phyloP scores from a whole-genome alignment of 768 basidiomycete genomes.

The Podaxis sp. region DNA sequence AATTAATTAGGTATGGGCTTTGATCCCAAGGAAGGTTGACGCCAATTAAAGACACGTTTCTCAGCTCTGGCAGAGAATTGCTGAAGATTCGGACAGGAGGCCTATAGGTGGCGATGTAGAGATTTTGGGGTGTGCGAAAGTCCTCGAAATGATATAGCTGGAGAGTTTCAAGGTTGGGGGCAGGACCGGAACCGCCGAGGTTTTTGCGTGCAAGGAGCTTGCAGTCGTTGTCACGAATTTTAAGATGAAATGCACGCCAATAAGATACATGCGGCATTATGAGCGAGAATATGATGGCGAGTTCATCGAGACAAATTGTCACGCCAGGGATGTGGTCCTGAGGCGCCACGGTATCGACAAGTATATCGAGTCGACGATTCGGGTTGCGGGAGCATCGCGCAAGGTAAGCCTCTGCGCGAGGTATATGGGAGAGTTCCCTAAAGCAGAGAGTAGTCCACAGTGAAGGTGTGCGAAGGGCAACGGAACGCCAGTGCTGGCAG shows the following conservation, averaged over 20 bases:
- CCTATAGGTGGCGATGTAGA: slow-evolving; percentile 56
- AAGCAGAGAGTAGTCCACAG: slow-evolving; percentile 62
- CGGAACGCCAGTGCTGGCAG: slow-evolving; percentile 53
- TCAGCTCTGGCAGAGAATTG: slow-evolving; percentile 49
- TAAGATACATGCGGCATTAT: slow-evolving; percentile 46
- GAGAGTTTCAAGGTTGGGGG: slow-evolving; percentile 55
- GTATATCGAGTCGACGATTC: slow-evolving; percentile 45
- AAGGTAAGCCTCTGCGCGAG: slow-evolving; percentile 47
- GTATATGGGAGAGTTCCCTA: slow-evolving; percentile 48
- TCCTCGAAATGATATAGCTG: slow-evolving; percentile 68
- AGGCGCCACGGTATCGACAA: slow-evolving; percentile 54
- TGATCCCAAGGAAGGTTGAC: slow-evolving; percentile 63
- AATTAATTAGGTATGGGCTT: slow-evolving; percentile 47
- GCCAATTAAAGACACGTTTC: slow-evolving; percentile 60
- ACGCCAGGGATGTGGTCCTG: slow-evolving; percentile 48
- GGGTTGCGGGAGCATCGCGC: slow-evolving; percentile 29
- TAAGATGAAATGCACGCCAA: slow-evolving; percentile 62
- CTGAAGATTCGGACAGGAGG: slow-evolving; percentile 59
- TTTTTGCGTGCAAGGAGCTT: slow-evolving; percentile 52
- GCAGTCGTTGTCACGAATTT: slow-evolving; percentile 59
- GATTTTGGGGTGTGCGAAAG: slow-evolving; percentile 47
- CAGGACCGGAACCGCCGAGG: slow-evolving; percentile 51
- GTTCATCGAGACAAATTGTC: slow-evolving; percentile 54
- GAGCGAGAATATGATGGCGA: slow-evolving; percentile 42
- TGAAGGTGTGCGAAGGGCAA: slow-evolving; percentile 48